A percentile compares a stretch with the other conserved stretches of the same genome.
Conservation (phyloP, 2,329 filamentous ascomycete genomes). For the Coleophoma cylindrospora region DNA sequence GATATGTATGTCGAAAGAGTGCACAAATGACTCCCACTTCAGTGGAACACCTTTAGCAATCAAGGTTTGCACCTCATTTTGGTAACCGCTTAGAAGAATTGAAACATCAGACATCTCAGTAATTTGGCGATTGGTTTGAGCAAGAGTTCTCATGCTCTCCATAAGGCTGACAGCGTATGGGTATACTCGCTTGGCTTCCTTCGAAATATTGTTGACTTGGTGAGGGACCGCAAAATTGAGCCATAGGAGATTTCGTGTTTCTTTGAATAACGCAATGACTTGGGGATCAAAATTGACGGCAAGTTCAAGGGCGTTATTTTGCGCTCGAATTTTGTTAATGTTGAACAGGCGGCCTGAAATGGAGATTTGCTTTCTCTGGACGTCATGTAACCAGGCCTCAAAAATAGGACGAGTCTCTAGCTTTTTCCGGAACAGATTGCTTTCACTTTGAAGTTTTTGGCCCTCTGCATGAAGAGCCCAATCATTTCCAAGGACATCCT, state of each 20-base stretch:
- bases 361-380: constrained; percentile 80
- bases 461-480: constrained; percentile 95
- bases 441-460: constrained; percentile 87
- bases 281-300: constrained; percentile 96
- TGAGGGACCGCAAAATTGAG: constrained; percentile 93
- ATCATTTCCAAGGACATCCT: constrained; percentile 89
- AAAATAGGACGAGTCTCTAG: constrained; percentile 91
- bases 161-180: constrained; percentile 96
- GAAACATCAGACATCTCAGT: constrained; percentile 81
- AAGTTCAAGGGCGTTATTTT: constrained; percentile 82
- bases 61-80: constrained; percentile 81
- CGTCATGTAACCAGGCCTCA: constrained; percentile 91
- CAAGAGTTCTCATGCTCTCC: constrained; percentile 93
- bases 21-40: constrained; percentile 96
- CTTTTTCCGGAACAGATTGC: constrained; percentile 92
- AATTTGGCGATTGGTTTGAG: constrained; percentile 83
- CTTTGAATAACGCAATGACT: constrained; percentile 96
- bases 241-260: constrained; percentile 94
- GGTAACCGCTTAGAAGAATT: constrained; percentile 82
- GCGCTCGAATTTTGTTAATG: constrained; percentile 82
- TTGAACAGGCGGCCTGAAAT: constrained; percentile 91
- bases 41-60: constrained; percentile 84
- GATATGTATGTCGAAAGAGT: constrained; percentile 88
- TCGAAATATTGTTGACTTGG: constrained; percentile 89
- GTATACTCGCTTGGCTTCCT: constrained; percentile 98